Evolutionary conservation across 305 asterid species (phyloP), one percentile per base, ranked within the genome.

Genomic region (Fraxinus xanthoxyloides): DNA sequence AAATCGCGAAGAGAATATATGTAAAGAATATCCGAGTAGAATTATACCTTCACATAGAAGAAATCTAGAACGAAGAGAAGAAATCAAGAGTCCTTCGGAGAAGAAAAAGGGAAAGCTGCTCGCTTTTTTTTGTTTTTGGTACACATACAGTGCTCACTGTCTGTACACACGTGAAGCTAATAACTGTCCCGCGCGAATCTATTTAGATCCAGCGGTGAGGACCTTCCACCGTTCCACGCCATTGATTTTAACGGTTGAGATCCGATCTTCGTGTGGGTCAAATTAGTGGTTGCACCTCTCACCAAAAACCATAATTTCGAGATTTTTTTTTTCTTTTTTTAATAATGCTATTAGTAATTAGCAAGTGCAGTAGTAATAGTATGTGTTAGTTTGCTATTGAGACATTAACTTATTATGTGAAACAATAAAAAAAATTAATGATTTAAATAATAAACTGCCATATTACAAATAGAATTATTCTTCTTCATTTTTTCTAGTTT

Each of bases 121-220:
- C 80, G 65, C 69, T 54, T 51, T 75, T 72, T 74, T n/a, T n/a
- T n/a, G n/a, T n/a, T n/a, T n/a, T n/a, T n/a, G n/a, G 76, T 83
- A 87, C 83, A 85, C 83, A 38, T 0, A 31, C 54, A 76, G 76
- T 61, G 81, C 79, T 1, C 56, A 12, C 9, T 72, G n/a, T 7
- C 9, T 9, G 2, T 4, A 23, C 84, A 80, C 86, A 84, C 87
- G 89, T 82, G 87, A 88, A 82, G 56, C 1, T 80, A 78, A 82
- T 54, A 84, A 59, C 81, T 32, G 78, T 84, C 72, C 78, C 84
- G 87, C 87, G 90, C 86, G 89, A 81, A 84, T 82, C 79, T 72
- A 35, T 38, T 78, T 12, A 59, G 87, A 87, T 87, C 90, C 48
- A 56, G 80, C 83, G 86, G 89, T 75, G 82, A 65, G 63, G 67